These are phyloP conservation scores for Ustilago cynodontis DNA, from an alignment of 1,284 basidiomycete species.

Conservation along the genomic window DNA sequence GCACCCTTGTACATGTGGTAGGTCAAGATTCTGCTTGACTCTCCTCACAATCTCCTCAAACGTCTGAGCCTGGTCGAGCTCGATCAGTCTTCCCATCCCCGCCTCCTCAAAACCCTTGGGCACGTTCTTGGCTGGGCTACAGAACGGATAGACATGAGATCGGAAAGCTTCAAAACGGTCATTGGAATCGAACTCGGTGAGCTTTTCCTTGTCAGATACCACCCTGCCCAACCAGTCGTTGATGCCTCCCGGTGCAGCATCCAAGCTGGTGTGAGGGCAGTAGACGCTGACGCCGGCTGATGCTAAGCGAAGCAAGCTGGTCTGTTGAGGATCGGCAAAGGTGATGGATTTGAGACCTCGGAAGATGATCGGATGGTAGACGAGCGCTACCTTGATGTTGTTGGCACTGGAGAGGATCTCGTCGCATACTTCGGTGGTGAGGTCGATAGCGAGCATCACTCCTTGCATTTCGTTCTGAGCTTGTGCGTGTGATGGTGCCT, in stretches of 20 bases:
- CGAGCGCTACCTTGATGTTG: constrained; percentile 75
- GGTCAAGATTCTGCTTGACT: constrained; percentile 49
- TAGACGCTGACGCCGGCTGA: constrained; percentile 87
- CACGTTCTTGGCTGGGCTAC: constrained; percentile 22
- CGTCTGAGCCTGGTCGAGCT: constrained; percentile 19
- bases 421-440: constrained; percentile 63
- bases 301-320: constrained; percentile 81
- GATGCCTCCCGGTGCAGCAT: constrained; percentile 83
- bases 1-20: constrained; percentile 41
- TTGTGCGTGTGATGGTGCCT: constrained; percentile 24
- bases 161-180: constrained; percentile 9
- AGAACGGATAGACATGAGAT: constrained; percentile 3
- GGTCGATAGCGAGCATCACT: constrained; percentile 65
- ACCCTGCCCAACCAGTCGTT: constrained; percentile 73
- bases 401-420: constrained; percentile 57
- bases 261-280: constrained; percentile 87
- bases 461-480: constrained; percentile 31
- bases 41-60: constrained; percentile 44
- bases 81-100: constrained; percentile 49
- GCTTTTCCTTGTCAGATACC: constrained; percentile 29
- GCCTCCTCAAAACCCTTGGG: constrained; percentile 37
- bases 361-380: constrained; percentile 85
- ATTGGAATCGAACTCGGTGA: constrained; percentile 18
- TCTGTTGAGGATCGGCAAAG: constrained; percentile 81
- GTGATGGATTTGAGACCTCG: constrained; percentile 82